Evolutionary conservation across 2,329 filamentous ascomycete genomes (phyloP).

Genomic region (Berkeleyomyces rouxiae): DNA sequence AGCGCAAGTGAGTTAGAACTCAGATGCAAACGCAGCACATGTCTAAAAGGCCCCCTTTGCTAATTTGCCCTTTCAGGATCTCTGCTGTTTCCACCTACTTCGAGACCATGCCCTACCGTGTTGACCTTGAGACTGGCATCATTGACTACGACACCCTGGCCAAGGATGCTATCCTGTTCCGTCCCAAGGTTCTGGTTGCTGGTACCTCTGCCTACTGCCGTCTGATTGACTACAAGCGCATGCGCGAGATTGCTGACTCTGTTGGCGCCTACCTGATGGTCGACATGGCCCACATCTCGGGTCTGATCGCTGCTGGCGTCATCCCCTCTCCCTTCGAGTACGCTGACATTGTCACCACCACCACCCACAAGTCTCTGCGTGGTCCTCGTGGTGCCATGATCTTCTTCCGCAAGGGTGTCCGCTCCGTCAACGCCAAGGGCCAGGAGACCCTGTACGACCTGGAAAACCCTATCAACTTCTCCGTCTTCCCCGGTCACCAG

Average conservation of each 20-base stretch:
- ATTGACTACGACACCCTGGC: conserved; percentile 93
- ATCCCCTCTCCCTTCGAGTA: conserved; percentile 85
- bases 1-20: conserved; percentile 52
- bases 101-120: conserved; percentile 92
- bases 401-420: conserved; percentile 96
- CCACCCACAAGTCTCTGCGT: conserved; percentile 96
- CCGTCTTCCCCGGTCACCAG: conserved; percentile 97
- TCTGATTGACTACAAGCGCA: conserved; percentile 88
- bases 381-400: conserved; percentile 98
- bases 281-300: conserved; percentile 98
- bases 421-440: conserved; percentile 79
- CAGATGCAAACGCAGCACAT: background rate
- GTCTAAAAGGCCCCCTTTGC: background rate
- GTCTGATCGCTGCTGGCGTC: conserved; percentile 80
- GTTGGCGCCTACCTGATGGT: conserved; percentile 90
- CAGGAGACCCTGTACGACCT: conserved; percentile 85
- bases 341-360: conserved; percentile 94
- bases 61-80: conserved; percentile 38
- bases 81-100: conserved; percentile 98
- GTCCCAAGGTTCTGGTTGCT: conserved; percentile 89
- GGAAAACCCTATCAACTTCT: conserved; percentile 94
- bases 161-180: conserved; percentile 79
- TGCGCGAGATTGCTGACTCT: conserved; percentile 88
- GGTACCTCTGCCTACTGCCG: conserved; percentile 98
- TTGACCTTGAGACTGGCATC: conserved; percentile 76